Percentiles rank a stretch among this genome's conserved stretches.
These are phyloP conservation scores for Eucalyptus curtisii DNA, from an alignment of 345 rosid species.

Conservation along the genomic window DNA sequence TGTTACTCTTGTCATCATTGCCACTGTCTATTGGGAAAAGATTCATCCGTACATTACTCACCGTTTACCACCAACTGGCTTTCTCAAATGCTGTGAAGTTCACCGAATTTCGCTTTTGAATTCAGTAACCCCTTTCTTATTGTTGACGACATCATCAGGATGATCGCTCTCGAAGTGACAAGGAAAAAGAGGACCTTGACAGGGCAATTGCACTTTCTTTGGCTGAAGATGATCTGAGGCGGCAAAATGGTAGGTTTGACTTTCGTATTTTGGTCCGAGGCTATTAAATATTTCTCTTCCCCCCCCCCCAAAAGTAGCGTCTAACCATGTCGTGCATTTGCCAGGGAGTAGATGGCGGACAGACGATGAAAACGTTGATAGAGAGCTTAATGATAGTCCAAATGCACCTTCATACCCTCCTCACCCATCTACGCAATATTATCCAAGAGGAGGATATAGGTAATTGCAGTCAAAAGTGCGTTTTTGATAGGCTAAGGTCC, in stretches of 20 bases:
- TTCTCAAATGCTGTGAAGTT: background rate
- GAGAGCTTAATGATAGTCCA: constrained; percentile 24
- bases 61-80: background rate
- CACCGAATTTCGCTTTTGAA: background rate
- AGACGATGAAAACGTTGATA: constrained; percentile 29
- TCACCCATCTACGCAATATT: constrained; percentile 29
- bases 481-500: background rate
- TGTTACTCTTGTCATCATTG: background rate
- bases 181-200: constrained; percentile 62
- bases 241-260: constrained; percentile 36
- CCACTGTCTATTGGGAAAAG: background rate
- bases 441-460: constrained; percentile 30
- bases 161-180: constrained; percentile 37
- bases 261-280: background rate
- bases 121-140: background rate
- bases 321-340: background rate
- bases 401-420: constrained; percentile 45
- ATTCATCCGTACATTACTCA: background rate
- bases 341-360: constrained; percentile 44
- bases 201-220: constrained; percentile 54
- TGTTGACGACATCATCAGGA: constrained; percentile 23
- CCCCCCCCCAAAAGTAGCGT: no score
- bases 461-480: constrained; percentile 3
- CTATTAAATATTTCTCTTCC: background rate
- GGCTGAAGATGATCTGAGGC: constrained; percentile 44